Conservation (phyloP, 2,329 filamentous ascomycete species). For the Scedosporium boydii region DNA sequence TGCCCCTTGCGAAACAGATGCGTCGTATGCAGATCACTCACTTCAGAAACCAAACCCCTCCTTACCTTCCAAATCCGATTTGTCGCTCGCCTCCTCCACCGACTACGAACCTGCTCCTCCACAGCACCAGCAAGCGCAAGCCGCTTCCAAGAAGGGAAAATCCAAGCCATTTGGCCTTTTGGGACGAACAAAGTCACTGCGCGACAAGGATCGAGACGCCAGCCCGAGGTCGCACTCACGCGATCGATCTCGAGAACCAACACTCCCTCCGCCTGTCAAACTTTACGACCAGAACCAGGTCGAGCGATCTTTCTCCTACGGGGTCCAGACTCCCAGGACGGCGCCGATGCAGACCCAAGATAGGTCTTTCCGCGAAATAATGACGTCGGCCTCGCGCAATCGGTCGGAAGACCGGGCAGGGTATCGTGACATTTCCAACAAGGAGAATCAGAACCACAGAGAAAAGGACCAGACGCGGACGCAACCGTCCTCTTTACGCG, state of each 20-base stretch:
- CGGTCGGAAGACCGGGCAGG: slow-evolving; percentile 61
- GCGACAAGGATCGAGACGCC: slow-evolving; percentile 33
- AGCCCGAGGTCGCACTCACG: neutral
- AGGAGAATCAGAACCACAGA: slow-evolving; percentile 30
- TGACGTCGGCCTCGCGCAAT: slow-evolving; percentile 55
- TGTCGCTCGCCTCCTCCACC: slow-evolving; percentile 39
- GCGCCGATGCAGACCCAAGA: slow-evolving; percentile 44
- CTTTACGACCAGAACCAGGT: slow-evolving; percentile 6
- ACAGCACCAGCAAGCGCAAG: slow-evolving; percentile 7
- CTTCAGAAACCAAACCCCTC: slow-evolving; percentile 29
- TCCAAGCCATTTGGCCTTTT: slow-evolving; percentile 46
- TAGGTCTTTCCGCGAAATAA: slow-evolving; percentile 58
- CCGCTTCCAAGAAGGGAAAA: slow-evolving; percentile 35
- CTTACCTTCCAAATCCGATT: slow-evolving; percentile 39
- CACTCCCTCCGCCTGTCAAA: neutral
- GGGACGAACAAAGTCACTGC: slow-evolving; percentile 40
- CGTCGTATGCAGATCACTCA: slow-evolving; percentile 21
- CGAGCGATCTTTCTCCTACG: slow-evolving; percentile 8
- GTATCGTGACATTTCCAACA: slow-evolving; percentile 31
- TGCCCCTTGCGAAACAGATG: slow-evolving; percentile 15
- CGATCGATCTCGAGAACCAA: neutral
- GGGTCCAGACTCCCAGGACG: neutral
- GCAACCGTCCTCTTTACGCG: slow-evolving; percentile 46
- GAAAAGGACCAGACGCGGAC: slow-evolving; percentile 38
- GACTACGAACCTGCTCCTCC: slow-evolving; percentile 29